Evolutionary conservation across 2,329 filamentous ascomycete species (phyloP), one percentile per base, ranked within the genome.

Genomic region (Xylariaceae sp.): DNA sequence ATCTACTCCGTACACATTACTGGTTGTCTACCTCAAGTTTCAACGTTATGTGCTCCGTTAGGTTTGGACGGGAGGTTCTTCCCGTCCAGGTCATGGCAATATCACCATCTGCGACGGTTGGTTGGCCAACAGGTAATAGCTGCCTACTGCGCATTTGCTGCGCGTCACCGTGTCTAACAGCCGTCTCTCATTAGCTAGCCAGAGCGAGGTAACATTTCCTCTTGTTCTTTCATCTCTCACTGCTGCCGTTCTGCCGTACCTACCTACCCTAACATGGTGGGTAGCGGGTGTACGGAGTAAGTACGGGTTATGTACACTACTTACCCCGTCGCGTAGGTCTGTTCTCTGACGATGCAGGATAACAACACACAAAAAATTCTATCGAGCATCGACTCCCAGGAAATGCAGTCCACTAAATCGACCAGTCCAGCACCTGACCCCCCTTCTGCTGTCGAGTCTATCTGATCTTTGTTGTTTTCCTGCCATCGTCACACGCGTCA

Each of bases 161-260:
- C 60, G 58, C 60, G 60, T 56, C 60, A 62, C 60, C 52, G 60
- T 49, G 17, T 48, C 50, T 56, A 15, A 35, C 48, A 56, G 44
- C 60, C 53, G 23, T 30, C 51, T 48, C 58, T 52, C 56, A 58
- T 47, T 51, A 51, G 52, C 48, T 54, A 56, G 42, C 48, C 48
- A 51, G 50, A 59, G 53, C 48, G 42, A 45, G 42, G 42, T 45
- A 45, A n/a, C 54, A 59, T 53, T 50, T 51, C 49, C 50, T 11
- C 23, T 53, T n/a, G n/a, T 30, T 34, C 9, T 35, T 47, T 15
- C 15, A 10, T 44, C 39, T 48, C 34, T 15, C 9, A 15, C 5
- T n/a, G 11, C 23, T 51, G 49, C 23, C 23, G 23, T 35, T 35
- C 23, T 35, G 23, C 49, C 23, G 10, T 35, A 35, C 23, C 23